Conservation (phyloP, 148 eudicot genomes). For the Mesembryanthemum crystallinum region DNA sequence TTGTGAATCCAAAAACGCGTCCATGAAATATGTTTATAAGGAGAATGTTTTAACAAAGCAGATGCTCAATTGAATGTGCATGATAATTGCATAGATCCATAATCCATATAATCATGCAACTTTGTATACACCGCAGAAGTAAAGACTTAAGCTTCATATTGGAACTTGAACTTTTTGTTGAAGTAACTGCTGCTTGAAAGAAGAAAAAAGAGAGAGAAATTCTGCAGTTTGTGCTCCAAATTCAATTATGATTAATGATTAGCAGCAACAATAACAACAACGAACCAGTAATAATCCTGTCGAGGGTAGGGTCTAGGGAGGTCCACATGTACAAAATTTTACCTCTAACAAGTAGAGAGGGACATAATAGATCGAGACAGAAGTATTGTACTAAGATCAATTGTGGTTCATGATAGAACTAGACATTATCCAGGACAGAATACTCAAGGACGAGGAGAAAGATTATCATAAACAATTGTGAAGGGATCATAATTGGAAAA, state of each 20-base stretch:
- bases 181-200: background rate
- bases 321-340: too few relatives aligned
- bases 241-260: background rate
- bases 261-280: background rate
- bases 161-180: background rate
- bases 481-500: background rate
- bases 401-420: background rate
- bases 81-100: background rate
- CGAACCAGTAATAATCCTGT: too few relatives aligned
- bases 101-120: background rate
- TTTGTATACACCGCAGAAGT: background rate
- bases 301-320: too few relatives aligned
- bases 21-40: background rate
- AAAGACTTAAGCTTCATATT: background rate
- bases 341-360: too few relatives aligned
- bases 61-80: background rate
- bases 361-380: background rate
- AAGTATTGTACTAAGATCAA: background rate
- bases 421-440: background rate
- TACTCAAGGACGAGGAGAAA: background rate
- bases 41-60: too few relatives aligned
- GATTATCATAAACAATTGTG: background rate
- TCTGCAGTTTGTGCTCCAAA: background rate
- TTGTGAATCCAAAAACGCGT: background rate
- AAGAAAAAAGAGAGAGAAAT: background rate